A percentile compares a stretch with the other conserved stretches of the same genome.
Conservation (phyloP, 2,329 filamentous ascomycete genomes). For the Fusarium sp. region DNA sequence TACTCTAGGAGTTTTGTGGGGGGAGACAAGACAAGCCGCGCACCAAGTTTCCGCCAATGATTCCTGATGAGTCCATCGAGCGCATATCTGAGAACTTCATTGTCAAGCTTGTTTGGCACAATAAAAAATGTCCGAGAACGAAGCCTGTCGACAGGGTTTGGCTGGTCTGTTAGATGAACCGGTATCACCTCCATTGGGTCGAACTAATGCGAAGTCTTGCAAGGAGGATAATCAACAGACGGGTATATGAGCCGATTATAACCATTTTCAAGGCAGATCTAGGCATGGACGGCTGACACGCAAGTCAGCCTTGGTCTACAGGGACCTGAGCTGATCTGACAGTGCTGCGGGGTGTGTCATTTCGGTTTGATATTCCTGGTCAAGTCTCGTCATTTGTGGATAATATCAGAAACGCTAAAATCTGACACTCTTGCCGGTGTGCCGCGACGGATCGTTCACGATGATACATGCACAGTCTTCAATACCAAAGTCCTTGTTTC, state of each 20-base stretch:
- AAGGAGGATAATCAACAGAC: too few relatives aligned
- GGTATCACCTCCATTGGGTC: conserved; percentile 9
- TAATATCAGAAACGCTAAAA: not conserved
- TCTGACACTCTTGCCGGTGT: too few relatives aligned
- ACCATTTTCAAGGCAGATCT: not conserved
- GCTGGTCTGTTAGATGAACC: conserved; percentile 5
- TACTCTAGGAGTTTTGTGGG: not conserved
- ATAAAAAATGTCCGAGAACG: conserved; percentile 21
- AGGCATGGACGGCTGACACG: not conserved
- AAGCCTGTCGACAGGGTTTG: not conserved
- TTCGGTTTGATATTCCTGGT: not conserved
- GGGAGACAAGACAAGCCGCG: not conserved
- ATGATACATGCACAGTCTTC: too few relatives aligned
- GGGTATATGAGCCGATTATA: not conserved
- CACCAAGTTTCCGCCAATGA: conserved; percentile 9
- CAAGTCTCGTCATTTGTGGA: not conserved
- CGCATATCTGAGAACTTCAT: not conserved
- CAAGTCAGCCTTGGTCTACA: not conserved
- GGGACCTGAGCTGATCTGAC: not conserved
- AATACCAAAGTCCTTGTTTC: too few relatives aligned
- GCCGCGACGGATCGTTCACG: too few relatives aligned
- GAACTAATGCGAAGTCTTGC: not conserved
- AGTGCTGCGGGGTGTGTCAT: not conserved
- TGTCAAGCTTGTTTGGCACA: not conserved
- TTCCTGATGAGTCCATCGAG: conserved; percentile 7